Evolutionary conservation across 2,329 filamentous ascomycete genomes (phyloP).

Genomic region (Penicillium sp.): DNA sequence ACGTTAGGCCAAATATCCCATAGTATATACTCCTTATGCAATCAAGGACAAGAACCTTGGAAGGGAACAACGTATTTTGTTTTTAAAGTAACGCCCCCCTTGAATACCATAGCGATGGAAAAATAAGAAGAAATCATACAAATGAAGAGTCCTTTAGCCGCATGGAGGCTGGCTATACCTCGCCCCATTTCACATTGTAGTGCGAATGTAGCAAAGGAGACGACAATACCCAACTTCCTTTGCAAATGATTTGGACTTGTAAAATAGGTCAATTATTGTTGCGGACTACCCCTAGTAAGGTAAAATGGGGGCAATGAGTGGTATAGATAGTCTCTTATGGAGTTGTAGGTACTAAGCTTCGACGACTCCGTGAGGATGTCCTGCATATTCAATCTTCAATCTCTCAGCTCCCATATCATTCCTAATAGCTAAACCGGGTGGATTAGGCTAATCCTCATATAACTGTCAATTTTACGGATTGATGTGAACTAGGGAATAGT

Average conservation of each 20-base stretch:
- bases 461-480: neutral
- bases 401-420: too few species aligned
- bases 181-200: neutral
- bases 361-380: neutral
- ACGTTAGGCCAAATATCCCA: neutral
- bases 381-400: neutral
- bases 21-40: neutral
- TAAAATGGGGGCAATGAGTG: neutral
- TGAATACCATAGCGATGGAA: neutral
- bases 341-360: neutral
- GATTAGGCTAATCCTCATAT: neutral
- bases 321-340: neutral
- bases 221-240: neutral
- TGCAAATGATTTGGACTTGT: neutral
- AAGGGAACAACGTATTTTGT: neutral
- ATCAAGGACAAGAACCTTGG: neutral
- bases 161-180: neutral
- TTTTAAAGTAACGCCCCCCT: neutral
- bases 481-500: neutral
- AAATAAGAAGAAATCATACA: neutral
- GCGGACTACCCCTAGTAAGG: neutral
- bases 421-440: too few species aligned
- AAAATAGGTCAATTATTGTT: too few species aligned
- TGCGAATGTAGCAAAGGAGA: neutral
- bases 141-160: neutral